phyloP scores from a whole-genome alignment of 2,329 filamentous ascomycete species.

The Herpotrichia juniperi region DNA sequence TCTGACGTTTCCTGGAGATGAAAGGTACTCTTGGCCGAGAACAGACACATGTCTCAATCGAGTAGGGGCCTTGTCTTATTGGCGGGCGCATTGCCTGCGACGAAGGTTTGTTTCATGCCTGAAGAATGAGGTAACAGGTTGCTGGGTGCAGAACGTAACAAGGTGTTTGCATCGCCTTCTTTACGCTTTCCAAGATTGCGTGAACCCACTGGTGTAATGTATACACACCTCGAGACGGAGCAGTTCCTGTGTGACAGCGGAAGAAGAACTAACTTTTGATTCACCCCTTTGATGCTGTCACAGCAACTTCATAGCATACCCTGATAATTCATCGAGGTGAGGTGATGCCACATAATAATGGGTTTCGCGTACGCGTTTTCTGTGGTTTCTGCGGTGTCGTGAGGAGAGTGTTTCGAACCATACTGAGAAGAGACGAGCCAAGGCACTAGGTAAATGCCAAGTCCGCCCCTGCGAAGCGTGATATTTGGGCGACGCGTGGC shows the following conservation, averaged over 20 bases:
- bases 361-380: neutral
- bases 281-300: no score
- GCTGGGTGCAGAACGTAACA: neutral
- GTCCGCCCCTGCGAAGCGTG: no score
- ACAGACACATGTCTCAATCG: neutral
- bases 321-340: neutral
- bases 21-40: neutral
- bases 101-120: conserved; percentile 1
- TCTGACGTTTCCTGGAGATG: neutral
- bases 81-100: neutral
- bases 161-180: neutral
- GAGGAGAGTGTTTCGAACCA: neutral
- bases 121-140: neutral
- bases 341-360: neutral
- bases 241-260: no score
- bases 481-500: neutral
- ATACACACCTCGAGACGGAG: no score
- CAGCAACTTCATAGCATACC: neutral
- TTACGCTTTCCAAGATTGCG: neutral
- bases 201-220: neutral
- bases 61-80: neutral
- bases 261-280: no score
- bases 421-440: neutral
- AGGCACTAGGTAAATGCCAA: neutral
- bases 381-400: neutral